Percentiles rank a stretch among this genome's conserved stretches.
Conservation (phyloP, 192 early-diverging fungal species). For the Gaertneriomyces sp. region DNA sequence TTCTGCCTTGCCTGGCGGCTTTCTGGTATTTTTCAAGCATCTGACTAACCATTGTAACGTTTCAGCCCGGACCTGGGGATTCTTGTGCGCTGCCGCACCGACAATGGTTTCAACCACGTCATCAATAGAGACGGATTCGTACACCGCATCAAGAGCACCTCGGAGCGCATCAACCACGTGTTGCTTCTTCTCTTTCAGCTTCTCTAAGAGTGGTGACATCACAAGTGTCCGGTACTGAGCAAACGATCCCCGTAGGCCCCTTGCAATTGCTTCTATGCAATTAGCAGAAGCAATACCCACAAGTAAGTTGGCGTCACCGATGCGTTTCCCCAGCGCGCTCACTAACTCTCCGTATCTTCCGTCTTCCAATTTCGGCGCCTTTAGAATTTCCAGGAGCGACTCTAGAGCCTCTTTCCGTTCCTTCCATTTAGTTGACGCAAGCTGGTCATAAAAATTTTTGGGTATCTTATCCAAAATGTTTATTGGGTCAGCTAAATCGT, state of each 20-base stretch:
- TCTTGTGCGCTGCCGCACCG: constrained; percentile 75
- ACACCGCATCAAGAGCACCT: constrained; percentile 80
- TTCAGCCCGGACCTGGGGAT: constrained; percentile 86
- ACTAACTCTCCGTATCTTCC: constrained; percentile 79
- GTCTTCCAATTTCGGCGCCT: constrained; percentile 73
- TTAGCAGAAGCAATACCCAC: constrained; percentile 77
- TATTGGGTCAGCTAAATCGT: constrained; percentile 84
- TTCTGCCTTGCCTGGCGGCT: constrained; percentile 72
- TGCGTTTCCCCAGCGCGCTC: constrained; percentile 69
- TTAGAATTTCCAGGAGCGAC: constrained; percentile 62
- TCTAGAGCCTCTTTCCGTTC: constrained; percentile 92
- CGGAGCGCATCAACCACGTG: constrained; percentile 81
- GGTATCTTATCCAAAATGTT: constrained; percentile 86
- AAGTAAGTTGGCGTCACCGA: constrained; percentile 82
- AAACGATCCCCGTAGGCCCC: constrained; percentile 75
- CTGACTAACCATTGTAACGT: constrained; percentile 69
- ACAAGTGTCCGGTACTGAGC: constrained; percentile 71
- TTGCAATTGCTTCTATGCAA: constrained; percentile 76
- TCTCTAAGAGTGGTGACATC: constrained; percentile 74
- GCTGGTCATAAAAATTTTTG: constrained; percentile 69
- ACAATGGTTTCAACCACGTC: constrained; percentile 79
- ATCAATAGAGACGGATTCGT: constrained; percentile 57
- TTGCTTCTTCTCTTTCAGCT: constrained; percentile 92
- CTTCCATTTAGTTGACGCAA: constrained; percentile 91
- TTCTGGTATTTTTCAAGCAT: constrained; percentile 67